Conservation (phyloP, 305 asterid genomes). For the Petunia hybrid region DNA sequence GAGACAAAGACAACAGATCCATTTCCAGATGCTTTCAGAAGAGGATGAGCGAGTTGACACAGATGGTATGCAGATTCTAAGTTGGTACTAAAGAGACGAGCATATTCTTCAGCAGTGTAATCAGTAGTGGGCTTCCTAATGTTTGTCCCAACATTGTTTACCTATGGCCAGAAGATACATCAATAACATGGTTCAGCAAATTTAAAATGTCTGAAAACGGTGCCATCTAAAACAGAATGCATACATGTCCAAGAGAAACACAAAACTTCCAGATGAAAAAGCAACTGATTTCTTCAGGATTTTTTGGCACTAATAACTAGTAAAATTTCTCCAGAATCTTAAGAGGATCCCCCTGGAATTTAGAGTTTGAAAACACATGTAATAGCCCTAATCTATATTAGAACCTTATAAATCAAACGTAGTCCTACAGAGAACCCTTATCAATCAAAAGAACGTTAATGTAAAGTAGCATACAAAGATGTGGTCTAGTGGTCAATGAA, state of each 20-base stretch:
- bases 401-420: slow-evolving; percentile 13
- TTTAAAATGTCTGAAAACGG: slow-evolving; percentile 10
- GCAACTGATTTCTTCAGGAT: not conserved
- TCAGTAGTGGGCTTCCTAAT: slow-evolving; percentile 80
- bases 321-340: not conserved
- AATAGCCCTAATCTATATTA: not conserved
- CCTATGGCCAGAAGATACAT: slow-evolving; percentile 47
- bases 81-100: slow-evolving; percentile 72
- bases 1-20: slow-evolving; percentile 77
- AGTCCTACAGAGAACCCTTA: not conserved
- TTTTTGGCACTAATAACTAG: slow-evolving; percentile 4
- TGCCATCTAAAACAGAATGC: not conserved
- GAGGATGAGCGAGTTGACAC: slow-evolving; percentile 79
- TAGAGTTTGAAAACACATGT: not conserved
- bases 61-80: slow-evolving; percentile 79
- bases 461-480: slow-evolving; percentile 34
- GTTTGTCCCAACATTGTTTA: slow-evolving; percentile 94
- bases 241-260: not conserved
- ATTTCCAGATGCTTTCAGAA: slow-evolving; percentile 75
- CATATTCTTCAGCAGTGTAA: slow-evolving; percentile 75
- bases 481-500: too few species aligned
- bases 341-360: not conserved
- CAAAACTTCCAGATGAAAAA: not conserved
- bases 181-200: not conserved
- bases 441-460: not conserved